phyloP scores from a whole-genome alignment of 2,329 filamentous ascomycete species.

The Monascus ruber region DNA sequence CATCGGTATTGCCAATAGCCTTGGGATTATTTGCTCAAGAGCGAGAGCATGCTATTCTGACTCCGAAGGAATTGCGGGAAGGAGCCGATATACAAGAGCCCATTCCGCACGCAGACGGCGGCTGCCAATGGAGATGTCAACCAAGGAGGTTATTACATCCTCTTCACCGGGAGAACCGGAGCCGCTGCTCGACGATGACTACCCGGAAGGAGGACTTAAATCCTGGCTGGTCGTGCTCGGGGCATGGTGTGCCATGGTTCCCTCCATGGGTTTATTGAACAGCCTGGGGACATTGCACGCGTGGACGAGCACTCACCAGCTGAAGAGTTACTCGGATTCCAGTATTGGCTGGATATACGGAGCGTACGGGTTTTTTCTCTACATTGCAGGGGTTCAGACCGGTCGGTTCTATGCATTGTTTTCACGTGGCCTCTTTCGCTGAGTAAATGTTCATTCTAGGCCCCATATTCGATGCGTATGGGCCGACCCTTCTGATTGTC shows the following conservation, averaged over 20 bases:
- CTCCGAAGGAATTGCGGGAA: no score
- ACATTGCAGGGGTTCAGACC: constrained; percentile 18
- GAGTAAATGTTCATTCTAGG: not conserved
- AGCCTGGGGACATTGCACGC: constrained; percentile 29
- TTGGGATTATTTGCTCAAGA: no score
- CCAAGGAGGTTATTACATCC: no score
- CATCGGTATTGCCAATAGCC: no score
- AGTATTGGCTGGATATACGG: constrained; percentile 34
- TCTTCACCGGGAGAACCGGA: no score
- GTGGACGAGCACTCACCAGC: constrained; percentile 26
- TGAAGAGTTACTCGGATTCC: constrained; percentile 21
- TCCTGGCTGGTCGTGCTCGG: constrained; percentile 36
- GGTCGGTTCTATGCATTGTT: constrained; percentile 28
- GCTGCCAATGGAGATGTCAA: no score
- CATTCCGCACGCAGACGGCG: no score
- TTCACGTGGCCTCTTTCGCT: constrained; percentile 13
- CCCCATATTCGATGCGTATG: not conserved
- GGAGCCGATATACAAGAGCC: no score
- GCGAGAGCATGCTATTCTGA: no score
- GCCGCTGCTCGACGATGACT: constrained; percentile 1
- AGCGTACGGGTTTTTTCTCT: constrained; percentile 29
- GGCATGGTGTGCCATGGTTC: constrained; percentile 30
- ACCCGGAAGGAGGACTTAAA: constrained; percentile 31
- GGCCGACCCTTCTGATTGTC: constrained; percentile 3
- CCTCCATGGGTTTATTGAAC: constrained; percentile 31